These are phyloP conservation scores for Phaffomyces opuntiae DNA, from an alignment of 805 yeast genomes.

Conservation along the genomic window DNA sequence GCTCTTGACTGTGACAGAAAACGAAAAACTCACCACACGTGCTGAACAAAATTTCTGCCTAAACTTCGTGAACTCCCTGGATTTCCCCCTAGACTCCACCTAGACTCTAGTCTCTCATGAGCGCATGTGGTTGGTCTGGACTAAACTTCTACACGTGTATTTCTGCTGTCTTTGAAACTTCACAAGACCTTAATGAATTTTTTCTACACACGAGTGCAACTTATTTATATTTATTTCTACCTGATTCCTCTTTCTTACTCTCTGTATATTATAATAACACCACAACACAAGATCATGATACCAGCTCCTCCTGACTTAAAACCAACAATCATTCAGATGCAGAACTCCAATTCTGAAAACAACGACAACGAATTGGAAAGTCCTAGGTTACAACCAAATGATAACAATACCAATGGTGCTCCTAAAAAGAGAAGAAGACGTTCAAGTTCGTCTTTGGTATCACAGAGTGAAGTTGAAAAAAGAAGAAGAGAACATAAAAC, in stretches of 20 bases:
- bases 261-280: too few relatives aligned
- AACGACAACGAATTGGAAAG: not conserved
- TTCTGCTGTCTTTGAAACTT: too few relatives aligned
- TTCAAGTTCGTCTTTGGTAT: constrained; percentile 18
- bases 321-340: constrained; percentile 40
- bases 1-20: too few relatives aligned
- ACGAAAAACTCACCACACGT: too few relatives aligned
- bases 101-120: too few relatives aligned
- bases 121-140: too few relatives aligned
- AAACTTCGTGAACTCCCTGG: too few relatives aligned
- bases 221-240: not conserved
- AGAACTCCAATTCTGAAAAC: constrained; percentile 10
- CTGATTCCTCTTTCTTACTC: not conserved
- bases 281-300: constrained; percentile 9
- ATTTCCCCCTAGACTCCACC: too few relatives aligned
- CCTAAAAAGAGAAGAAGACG: constrained; percentile 21
- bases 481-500: constrained; percentile 42
- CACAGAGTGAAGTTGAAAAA: constrained; percentile 28
- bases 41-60: too few relatives aligned
- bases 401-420: not conserved
- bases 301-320: constrained; percentile 43
- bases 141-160: too few relatives aligned
- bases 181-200: too few relatives aligned
- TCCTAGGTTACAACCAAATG: constrained; percentile 1
- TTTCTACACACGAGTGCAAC: not conserved